Conservation (phyloP, 2,329 filamentous ascomycete genomes). For the Fusarium sp. region DNA sequence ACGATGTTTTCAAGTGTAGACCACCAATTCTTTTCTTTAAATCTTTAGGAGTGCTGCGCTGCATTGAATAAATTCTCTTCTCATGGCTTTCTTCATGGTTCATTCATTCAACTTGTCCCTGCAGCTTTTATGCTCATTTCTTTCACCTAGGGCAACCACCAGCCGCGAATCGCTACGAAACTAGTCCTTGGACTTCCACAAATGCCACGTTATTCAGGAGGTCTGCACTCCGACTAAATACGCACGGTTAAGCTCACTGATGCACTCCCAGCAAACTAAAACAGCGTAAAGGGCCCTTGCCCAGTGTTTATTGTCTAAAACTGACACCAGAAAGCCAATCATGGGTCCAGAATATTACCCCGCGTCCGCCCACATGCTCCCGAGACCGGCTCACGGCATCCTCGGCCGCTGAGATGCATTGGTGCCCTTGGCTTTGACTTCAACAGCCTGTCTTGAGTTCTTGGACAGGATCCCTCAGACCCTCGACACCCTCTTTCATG, state of each 20-base stretch:
- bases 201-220: slow-evolving; percentile 35
- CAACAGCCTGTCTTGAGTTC: slow-evolving; percentile 9
- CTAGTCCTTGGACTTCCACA: slow-evolving; percentile 5
- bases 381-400: slow-evolving; percentile 46
- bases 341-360: slow-evolving; percentile 36
- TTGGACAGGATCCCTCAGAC: slow-evolving; percentile 19
- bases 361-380: slow-evolving; percentile 46
- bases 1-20: background rate
- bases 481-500: slow-evolving; percentile 27
- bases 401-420: slow-evolving; percentile 41
- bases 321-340: slow-evolving; percentile 33
- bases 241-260: slow-evolving; percentile 25
- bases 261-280: background rate
- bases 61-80: background rate
- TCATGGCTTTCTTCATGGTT: background rate
- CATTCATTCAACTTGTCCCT: background rate
- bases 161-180: background rate
- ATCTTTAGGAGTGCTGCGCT: background rate
- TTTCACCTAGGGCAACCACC: background rate
- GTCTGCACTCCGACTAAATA: slow-evolving; percentile 10
- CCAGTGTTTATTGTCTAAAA: slow-evolving; percentile 5
- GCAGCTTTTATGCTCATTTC: background rate
- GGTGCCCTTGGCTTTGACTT: slow-evolving; percentile 34
- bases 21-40: background rate
- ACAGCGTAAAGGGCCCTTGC: background rate